A percentile compares a stretch with the other conserved stretches of the same genome.
Evolutionary conservation across 768 basidiomycete species (phyloP).

Genomic region (Suillus hirtellus): DNA sequence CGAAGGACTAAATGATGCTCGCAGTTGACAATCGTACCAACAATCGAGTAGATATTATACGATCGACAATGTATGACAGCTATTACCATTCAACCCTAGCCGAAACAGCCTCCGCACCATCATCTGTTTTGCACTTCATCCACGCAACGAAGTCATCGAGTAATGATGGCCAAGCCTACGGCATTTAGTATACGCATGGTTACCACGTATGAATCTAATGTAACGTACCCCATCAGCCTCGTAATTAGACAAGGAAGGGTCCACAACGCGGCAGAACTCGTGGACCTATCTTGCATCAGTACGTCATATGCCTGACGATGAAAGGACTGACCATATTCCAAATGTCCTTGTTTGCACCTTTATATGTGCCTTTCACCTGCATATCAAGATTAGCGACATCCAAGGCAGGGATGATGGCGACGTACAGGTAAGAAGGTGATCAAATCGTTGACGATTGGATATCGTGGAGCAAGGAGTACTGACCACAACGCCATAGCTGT

Average conservation of each 20-base stretch:
- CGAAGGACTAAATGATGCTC: constrained; percentile 5
- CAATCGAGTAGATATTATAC: background rate
- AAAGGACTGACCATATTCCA: constrained; percentile 72
- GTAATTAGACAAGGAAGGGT: constrained; percentile 61
- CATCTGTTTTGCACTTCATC: constrained; percentile 43
- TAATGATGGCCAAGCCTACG: constrained; percentile 80
- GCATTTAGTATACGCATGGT: constrained; percentile 9
- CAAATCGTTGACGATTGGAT: constrained; percentile 64
- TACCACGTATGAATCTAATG: background rate
- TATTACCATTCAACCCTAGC: constrained; percentile 7
- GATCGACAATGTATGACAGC: background rate
- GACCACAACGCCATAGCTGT: constrained; percentile 75
- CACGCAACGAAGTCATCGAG: constrained; percentile 77
- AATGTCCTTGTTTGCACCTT: constrained; percentile 79
- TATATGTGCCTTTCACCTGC: constrained; percentile 58
- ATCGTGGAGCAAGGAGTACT: constrained; percentile 68
- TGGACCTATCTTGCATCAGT: constrained; percentile 50
- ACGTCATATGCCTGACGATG: background rate
- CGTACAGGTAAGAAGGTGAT: constrained; percentile 65
- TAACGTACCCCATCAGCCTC: constrained; percentile 73
- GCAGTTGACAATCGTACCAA: constrained; percentile 1
- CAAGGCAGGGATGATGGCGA: constrained; percentile 6
- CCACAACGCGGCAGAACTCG: constrained; percentile 71
- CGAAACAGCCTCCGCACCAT: constrained; percentile 5
- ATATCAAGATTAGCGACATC: background rate